Evolutionary conservation across 129 eudicot genomes (phyloP).

Genomic region (Lactuca sativa): DNA sequence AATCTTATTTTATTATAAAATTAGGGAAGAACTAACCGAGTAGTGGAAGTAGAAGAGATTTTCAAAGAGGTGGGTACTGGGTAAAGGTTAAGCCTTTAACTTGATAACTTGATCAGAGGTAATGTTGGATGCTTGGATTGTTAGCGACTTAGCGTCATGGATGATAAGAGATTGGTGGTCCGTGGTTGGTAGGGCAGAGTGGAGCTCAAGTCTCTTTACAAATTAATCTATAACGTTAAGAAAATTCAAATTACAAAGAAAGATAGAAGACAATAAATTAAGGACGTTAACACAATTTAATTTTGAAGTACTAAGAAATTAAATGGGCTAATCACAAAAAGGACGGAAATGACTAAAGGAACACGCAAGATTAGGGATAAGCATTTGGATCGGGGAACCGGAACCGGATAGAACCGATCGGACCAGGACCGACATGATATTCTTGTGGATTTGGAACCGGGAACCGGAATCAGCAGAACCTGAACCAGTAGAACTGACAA

Average conservation of each 20-base stretch:
- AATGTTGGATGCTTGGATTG: conserved; percentile 4
- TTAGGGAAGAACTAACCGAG: conserved; percentile 12
- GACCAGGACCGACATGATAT: too few relatives aligned
- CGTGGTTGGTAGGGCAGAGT: conserved; percentile 24
- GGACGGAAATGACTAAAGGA: too few relatives aligned
- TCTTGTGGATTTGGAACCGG: too few relatives aligned
- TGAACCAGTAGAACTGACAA: too few relatives aligned
- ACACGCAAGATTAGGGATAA: too few relatives aligned
- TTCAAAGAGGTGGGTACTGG: not conserved
- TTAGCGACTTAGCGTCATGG: conserved; percentile 18
- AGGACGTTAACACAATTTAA: not conserved
- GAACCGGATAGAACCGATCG: too few relatives aligned
- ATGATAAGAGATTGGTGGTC: conserved; percentile 23
- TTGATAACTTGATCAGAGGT: conserved; percentile 16
- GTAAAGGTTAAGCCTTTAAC: conserved; percentile 1
- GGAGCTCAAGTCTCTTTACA: conserved; percentile 12
- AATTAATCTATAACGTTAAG: conserved; percentile 8
- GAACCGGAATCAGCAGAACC: too few relatives aligned
- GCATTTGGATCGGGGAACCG: too few relatives aligned
- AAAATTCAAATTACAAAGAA: conserved; percentile 5
- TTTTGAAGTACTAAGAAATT: not conserved
- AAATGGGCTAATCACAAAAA: too few relatives aligned
- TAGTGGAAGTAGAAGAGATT: not conserved
- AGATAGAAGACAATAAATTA: not conserved
- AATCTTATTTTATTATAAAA: not conserved